phyloP scores from a whole-genome alignment of 1,139 yeast genomes.

The Yamadazyma triangularis region DNA sequence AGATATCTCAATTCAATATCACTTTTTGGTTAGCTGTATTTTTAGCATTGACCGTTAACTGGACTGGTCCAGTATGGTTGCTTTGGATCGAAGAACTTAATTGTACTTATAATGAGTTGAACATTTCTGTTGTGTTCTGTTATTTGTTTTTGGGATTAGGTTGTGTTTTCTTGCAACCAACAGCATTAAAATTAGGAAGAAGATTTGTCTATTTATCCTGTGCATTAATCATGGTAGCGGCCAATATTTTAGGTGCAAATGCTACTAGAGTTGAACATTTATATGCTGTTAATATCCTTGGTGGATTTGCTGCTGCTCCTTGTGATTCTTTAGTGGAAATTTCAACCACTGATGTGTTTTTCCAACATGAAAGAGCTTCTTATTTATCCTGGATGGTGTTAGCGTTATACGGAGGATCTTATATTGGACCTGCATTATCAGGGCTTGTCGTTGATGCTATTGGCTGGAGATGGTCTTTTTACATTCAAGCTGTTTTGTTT shows the following conservation, averaged over 20 bases:
- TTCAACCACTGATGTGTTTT: slow-evolving; percentile 44
- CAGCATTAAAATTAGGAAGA: slow-evolving; percentile 38
- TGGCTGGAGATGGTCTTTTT: slow-evolving; percentile 46
- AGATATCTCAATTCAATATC: slow-evolving; percentile 27
- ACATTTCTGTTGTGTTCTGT: slow-evolving; percentile 27
- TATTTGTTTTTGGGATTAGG: slow-evolving; percentile 38
- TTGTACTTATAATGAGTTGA: slow-evolving; percentile 23
- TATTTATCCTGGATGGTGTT: slow-evolving; percentile 35
- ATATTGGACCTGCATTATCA: slow-evolving; percentile 42
- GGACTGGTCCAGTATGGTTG: slow-evolving; percentile 38
- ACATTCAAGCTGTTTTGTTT: slow-evolving; percentile 43
- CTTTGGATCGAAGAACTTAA: slow-evolving; percentile 30
- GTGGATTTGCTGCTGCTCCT: slow-evolving; percentile 48
- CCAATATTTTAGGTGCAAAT: slow-evolving; percentile 33
- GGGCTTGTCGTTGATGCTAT: slow-evolving; percentile 37
- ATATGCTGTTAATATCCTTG: slow-evolving; percentile 28
- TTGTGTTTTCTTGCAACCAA: slow-evolving; percentile 35
- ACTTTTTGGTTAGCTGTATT: slow-evolving; percentile 36
- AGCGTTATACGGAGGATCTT: slow-evolving; percentile 41
- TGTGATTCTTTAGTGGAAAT: slow-evolving; percentile 47
- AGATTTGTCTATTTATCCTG: slow-evolving; percentile 34
- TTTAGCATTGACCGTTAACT: slow-evolving; percentile 37
- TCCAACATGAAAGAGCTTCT: slow-evolving; percentile 43
- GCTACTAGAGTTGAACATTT: slow-evolving; percentile 22
- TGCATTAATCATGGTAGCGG: slow-evolving; percentile 26